phyloP scores from a whole-genome alignment of 768 basidiomycete genomes.

The Agrocybe pediades region DNA sequence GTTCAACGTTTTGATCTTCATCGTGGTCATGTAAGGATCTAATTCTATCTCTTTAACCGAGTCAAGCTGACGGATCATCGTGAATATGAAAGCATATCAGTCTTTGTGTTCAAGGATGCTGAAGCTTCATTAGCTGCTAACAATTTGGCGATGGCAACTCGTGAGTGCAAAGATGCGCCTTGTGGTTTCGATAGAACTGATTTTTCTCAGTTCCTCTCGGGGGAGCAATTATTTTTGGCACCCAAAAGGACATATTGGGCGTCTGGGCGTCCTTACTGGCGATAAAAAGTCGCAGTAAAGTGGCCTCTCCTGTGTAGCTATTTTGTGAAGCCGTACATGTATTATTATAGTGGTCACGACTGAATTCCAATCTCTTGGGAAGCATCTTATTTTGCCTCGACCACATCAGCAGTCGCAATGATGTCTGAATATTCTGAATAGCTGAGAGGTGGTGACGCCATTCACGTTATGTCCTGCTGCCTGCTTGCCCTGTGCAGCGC shows the following conservation, averaged over 20 bases:
- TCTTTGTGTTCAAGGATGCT: not conserved
- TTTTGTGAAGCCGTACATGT: too few species aligned
- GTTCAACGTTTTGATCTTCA: not conserved
- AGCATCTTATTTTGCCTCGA: too few species aligned
- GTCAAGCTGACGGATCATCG: not conserved
- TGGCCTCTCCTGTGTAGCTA: too few species aligned
- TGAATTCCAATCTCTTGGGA: too few species aligned
- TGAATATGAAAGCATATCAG: not conserved
- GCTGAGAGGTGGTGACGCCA: too few species aligned
- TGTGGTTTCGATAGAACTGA: not conserved
- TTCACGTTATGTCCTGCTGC: too few species aligned
- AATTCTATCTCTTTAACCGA: not conserved
- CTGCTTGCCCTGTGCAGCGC: too few species aligned
- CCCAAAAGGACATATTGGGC: conserved; percentile 15
- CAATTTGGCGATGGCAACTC: not conserved
- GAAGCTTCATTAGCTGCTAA: too few species aligned
- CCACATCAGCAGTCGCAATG: too few species aligned
- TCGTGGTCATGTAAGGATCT: not conserved
- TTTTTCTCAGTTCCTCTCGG: conserved; percentile 6
- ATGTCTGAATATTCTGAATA: too few species aligned
- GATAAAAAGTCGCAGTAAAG: too few species aligned
- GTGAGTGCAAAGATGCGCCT: not conserved
- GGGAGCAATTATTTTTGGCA: conserved; percentile 11
- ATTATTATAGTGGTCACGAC: too few species aligned
- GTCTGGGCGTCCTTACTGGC: conserved; percentile 15